Conservation (phyloP, 148 eudicot genomes). For the Drosera capensis region DNA sequence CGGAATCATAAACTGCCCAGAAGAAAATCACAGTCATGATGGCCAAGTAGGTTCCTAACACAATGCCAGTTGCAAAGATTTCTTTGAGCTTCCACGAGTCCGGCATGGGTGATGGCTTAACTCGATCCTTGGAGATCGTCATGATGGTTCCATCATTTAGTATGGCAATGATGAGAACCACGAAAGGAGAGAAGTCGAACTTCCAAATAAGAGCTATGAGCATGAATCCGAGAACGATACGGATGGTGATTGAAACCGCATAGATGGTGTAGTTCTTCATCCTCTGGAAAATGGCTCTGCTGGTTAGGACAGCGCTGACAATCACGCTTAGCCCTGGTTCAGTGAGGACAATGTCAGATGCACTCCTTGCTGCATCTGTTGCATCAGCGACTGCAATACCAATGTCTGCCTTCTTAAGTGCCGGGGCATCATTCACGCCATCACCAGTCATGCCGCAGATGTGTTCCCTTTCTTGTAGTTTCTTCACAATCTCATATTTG, state of each 20-base stretch:
- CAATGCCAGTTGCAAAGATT: slow-evolving; percentile 64
- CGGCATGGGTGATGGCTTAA: slow-evolving; percentile 61
- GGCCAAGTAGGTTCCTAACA: slow-evolving; percentile 58
- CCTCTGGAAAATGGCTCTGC: too few relatives aligned
- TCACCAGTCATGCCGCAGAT: slow-evolving; percentile 86
- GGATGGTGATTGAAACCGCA: slow-evolving; percentile 67
- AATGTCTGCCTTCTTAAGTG: slow-evolving; percentile 63
- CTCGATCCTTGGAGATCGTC: slow-evolving; percentile 73
- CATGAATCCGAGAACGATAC: slow-evolving; percentile 58
- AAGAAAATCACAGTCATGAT: slow-evolving; percentile 62
- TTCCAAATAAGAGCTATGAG: slow-evolving; percentile 60
- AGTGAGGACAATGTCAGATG: slow-evolving; percentile 70
- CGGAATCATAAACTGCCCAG: slow-evolving; percentile 38
- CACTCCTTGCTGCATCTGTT: slow-evolving; percentile 78
- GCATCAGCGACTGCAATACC: slow-evolving; percentile 86
- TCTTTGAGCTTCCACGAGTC: slow-evolving; percentile 70
- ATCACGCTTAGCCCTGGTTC: slow-evolving; percentile 81
- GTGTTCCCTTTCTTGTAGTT: slow-evolving; percentile 64
- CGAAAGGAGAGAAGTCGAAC: slow-evolving; percentile 74
- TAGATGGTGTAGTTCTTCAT: slow-evolving; percentile 75
- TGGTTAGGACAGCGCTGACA: too few relatives aligned
- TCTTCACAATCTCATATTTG: slow-evolving; percentile 82
- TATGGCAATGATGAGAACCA: slow-evolving; percentile 62
- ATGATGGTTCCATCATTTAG: slow-evolving; percentile 75
- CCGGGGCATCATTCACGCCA: slow-evolving; percentile 80